Base-by-base conservation (phyloP, 495 filamentous ascomycete species). In the Penicillium mononematosum region DNA sequence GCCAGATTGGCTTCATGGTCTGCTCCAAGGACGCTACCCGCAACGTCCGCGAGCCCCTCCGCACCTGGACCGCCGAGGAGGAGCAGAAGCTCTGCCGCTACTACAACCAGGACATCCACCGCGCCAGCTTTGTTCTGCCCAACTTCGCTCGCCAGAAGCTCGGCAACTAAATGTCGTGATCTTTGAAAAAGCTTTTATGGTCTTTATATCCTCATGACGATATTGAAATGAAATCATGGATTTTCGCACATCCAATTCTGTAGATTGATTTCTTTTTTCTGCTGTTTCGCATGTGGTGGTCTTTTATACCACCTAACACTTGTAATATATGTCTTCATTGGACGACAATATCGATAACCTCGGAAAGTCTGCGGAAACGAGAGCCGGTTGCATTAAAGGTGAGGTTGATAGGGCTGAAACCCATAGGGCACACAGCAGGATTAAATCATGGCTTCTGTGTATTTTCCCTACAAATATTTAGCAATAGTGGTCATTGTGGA, bases 1-100 rank as follows among this genome's bases (percentile, higher is more conserved):
- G 95, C 73, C 93, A 97, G 81, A 99, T 99, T 70, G 95, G 95
- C 73, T 99, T 98, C 86, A 96, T 98, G 91, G 90, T 99, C 61
- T 98, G 94, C 86, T 89, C 81, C 85, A 98, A 98, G 85, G 94
- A 98, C 69, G 80, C 84, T 63, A 82, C 70, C 61, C 85, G 87
- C 69, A 85, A 99, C 76, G 83, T 98, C 55, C 87, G 79, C 68
- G 87, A 85, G 73, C 95, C 95, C 38, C 60, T 96, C 29, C 87
- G 95, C 65, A 75, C 73, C 52, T 94, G 89, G 85, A 76, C 82
- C 51, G 73, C 78, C 56, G 92, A 97, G 76, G 92, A 97, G 75
- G 95, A 99, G 83, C 85, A 88, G 66, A 87, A 88, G 76, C 78
- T 90, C 49, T 96, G 88, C 87, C 80, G 84, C 69, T 99, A 99